Conservation (phyloP, 345 rosid species). For the Acer negundo region DNA sequence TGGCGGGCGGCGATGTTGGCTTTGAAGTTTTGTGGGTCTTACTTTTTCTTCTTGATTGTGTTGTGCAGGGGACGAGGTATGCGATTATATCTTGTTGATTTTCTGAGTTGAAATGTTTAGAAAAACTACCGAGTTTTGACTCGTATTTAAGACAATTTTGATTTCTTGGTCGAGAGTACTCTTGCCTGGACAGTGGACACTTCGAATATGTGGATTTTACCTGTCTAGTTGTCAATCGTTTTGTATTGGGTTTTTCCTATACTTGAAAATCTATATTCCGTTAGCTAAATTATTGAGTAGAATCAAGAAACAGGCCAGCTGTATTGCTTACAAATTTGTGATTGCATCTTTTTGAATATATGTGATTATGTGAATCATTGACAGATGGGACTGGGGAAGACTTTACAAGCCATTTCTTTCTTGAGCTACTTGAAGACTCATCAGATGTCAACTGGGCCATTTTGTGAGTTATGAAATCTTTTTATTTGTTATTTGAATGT, state of each 20-base stretch:
- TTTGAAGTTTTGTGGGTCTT: neutral
- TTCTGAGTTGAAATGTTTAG: neutral
- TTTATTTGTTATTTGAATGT: conserved; percentile 14
- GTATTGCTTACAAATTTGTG: neutral
- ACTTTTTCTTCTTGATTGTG: conserved; percentile 11
- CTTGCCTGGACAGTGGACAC: too few species aligned
- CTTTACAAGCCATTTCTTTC: conserved; percentile 81
- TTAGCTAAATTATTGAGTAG: neutral
- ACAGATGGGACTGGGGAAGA: conserved; percentile 95
- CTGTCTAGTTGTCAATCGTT: too few species aligned
- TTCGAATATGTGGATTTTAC: too few species aligned
- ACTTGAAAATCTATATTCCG: too few species aligned
- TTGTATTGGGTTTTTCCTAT: too few species aligned
- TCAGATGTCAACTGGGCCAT: conserved; percentile 56
- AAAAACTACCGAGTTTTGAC: too few species aligned
- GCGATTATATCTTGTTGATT: neutral
- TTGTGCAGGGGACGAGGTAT: conserved; percentile 86
- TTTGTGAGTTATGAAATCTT: conserved; percentile 53
- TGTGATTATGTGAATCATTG: conserved; percentile 19
- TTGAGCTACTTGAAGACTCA: conserved; percentile 73
- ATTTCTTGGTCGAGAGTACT: neutral
- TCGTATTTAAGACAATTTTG: neutral
- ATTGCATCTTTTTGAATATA: neutral
- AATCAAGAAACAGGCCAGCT: neutral
- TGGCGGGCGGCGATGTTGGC: neutral